Base-by-base conservation (phyloP, 208 protist species). In the Acanthamoeba culbertsoni region DNA sequence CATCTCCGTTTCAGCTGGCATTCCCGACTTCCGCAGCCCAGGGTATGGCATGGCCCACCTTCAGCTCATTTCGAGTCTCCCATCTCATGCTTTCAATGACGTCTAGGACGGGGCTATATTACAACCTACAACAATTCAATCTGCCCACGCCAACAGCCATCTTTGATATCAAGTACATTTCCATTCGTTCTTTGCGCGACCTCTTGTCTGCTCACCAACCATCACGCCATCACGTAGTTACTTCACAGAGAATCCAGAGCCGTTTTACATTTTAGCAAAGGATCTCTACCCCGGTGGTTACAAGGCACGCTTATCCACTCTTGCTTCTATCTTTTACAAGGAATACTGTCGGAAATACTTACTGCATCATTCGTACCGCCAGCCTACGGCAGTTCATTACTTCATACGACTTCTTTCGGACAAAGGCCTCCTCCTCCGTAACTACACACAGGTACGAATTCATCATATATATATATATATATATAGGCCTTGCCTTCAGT, bases 371-470 rank as follows among this genome's bases (percentile, higher is more conserved):
- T 57, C 26, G n/a, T 26, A 14, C 62, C 33, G 35, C 3, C 75
- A 86, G 48, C 75, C 75, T 8, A 86, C 42, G 16, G 75, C 40
- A 16, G 75, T 86, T 6, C 75, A 86, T 45, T 31, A 42, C 43
- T 86, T 86, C 75, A 86, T 99, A n/a, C 96, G 96, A 82, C 93
- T 99, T 1, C 96, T 99, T 37, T 77, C 95, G 8, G 97, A 99
- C 59, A 98, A 97, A 0, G 84, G 97, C 97, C 45, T 98, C 96
- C 86, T 99, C 97, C 94, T 99, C 98, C 71, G 96, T 12, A 93
- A 95, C 68, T 96, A 96, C 93, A 95, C 96, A 43, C 94, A 77
- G 65, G 65, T 77, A 26, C 33, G 12, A 3, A 10, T 0, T 14
- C 26, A 37, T 10, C 28, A 77, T 12, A 12, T 10, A n/a, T 20